Percentiles rank a stretch among this genome's conserved stretches.
phyloP scores from a whole-genome alignment of 108 stramenopile genomes.

The Epithemia pelagica region DNA sequence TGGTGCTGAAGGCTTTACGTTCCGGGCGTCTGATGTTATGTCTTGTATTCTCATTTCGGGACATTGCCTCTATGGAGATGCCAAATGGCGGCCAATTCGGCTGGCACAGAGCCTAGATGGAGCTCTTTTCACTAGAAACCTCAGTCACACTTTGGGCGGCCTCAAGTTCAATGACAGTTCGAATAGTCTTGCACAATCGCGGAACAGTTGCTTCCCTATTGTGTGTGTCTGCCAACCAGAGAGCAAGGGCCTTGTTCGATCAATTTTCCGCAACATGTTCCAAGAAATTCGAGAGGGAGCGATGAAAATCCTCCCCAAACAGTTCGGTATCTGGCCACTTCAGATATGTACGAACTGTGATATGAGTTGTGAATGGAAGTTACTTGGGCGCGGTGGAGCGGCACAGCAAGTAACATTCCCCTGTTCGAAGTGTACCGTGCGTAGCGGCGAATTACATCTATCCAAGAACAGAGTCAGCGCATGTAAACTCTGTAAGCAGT shows the following conservation, averaged over 20 bases:
- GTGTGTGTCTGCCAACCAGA: neutral
- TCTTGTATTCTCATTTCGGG: neutral
- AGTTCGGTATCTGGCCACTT: neutral
- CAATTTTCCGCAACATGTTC: neutral
- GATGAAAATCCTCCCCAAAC: neutral
- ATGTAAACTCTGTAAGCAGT: neutral
- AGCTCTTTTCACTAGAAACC: neutral
- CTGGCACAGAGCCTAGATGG: neutral
- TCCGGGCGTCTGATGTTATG: neutral
- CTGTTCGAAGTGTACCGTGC: neutral
- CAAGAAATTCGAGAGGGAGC: neutral
- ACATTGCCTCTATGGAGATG: neutral
- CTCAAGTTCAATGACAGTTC: neutral
- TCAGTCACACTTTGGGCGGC: neutral
- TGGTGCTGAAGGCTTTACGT: neutral
- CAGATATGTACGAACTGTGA: neutral
- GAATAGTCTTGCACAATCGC: neutral
- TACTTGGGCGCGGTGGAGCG: neutral
- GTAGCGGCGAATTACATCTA: neutral
- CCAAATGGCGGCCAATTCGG: neutral
- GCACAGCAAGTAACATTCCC: neutral
- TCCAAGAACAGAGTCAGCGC: neutral
- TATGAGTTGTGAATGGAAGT: neutral
- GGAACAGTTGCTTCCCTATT: neutral
- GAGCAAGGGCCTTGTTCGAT: neutral